Base-by-base conservation (phyloP, 108 stramenopile species). In the Phaeodactylum tricornutum region DNA sequence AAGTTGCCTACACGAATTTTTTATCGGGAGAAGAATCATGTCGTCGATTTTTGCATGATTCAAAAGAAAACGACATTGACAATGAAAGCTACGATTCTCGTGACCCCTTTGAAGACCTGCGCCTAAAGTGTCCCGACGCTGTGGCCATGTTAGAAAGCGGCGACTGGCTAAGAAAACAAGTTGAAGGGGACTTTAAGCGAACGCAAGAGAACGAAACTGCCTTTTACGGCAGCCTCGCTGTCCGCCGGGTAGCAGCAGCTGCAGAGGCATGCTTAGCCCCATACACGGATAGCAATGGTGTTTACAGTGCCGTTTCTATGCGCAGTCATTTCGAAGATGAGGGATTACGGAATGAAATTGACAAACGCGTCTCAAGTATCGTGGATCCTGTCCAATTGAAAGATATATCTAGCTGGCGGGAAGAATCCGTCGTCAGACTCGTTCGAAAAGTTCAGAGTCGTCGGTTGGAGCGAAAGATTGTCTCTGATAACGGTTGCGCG, bases 141-240 rank as follows among this genome's bases (percentile, higher is more conserved):
- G 74, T 77, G 17, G 81, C 78, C 32, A 58, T 90, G 57, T 51
- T 81, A 3, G 65, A 84, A 17, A 58, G 71, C 25, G 73, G 70
- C 41, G 63, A 67, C 25, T 76, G 79, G 81, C 62, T 81, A 0
- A 62, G 46, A 15, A 61, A 58, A 16, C 59, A 64, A 34, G 40
- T 75, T 7, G 38, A 53, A 33, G 67, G 84, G 7, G 77, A 81
- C 56, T 83, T 83, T 47, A 57, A 74, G 37, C 60, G 88, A 8
- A 90, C 81, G 15, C 75, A 65, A 32, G 88, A 90, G 54, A 90
- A 90, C 52, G 88, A 90, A 66, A 62, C 54, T 38, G 88, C 88
- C 3, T 90, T 77, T 51, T 90, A 83, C 40, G 88, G 88, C 12
- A 55, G 65, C 4, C 57, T 90, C 15, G 81, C 84, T 7, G 50